These are phyloP conservation scores for Globisporangium iwayamae DNA, from an alignment of 352 stramenopile genomes.

Conservation along the genomic window DNA sequence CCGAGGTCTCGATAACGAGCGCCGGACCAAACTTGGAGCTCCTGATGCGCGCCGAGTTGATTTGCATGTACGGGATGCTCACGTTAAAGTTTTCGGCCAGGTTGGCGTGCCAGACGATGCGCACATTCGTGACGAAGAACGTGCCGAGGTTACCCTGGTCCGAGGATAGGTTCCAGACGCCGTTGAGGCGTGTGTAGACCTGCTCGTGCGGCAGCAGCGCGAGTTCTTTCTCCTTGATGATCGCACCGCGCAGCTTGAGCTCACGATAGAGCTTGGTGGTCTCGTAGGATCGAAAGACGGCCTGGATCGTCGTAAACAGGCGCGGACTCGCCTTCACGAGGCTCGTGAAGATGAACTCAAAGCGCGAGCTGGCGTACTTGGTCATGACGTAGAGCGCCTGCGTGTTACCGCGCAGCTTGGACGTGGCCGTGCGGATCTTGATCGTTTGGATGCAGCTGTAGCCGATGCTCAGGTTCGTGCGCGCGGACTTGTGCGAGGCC, in stretches of 20 bases:
- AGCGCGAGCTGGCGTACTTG: constrained; percentile 83
- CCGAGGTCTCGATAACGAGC: constrained; percentile 88
- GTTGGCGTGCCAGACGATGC: constrained; percentile 92
- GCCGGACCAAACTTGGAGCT: constrained; percentile 90
- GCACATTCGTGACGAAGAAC: constrained; percentile 92
- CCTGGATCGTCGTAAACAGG: constrained; percentile 92
- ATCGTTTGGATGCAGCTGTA: constrained; percentile 83
- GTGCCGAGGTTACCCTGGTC: constrained; percentile 92
- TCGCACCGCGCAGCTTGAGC: constrained; percentile 89
- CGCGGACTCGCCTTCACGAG: constrained; percentile 89
- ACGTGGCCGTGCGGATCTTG: constrained; percentile 89
- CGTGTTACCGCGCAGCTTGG: constrained; percentile 86
- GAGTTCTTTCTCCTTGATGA: constrained; percentile 90
- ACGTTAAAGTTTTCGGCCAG: constrained; percentile 95
- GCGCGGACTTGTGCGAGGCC: constrained; percentile 84
- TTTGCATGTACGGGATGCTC: constrained; percentile 94
- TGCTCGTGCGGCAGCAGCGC: constrained; percentile 86
- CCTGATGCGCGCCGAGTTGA: constrained; percentile 80
- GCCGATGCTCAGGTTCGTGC: constrained; percentile 86
- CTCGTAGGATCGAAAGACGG: constrained; percentile 91
- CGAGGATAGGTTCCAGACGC: constrained; percentile 91
- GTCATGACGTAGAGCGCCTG: constrained; percentile 92
- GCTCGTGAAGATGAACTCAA: constrained; percentile 95
- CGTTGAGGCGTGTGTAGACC: constrained; percentile 83
- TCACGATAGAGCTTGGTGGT: constrained; percentile 91